Evolutionary conservation across 192 early-diverging fungal species (phyloP).

Genomic region (Coemansia sp.): DNA sequence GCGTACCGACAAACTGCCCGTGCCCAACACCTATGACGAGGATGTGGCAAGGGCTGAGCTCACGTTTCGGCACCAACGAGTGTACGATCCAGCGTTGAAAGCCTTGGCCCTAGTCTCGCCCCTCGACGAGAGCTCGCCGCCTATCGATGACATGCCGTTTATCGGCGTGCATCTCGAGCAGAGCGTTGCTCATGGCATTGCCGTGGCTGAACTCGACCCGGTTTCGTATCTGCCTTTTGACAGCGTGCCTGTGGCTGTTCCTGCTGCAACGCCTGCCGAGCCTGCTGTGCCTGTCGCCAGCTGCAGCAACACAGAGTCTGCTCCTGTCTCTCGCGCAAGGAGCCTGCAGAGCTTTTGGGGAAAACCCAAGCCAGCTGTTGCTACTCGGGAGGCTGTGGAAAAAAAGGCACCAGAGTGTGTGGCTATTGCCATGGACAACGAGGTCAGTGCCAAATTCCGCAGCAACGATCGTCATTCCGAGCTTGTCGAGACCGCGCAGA

Average conservation of each 20-base stretch:
- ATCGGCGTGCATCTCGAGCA: constrained; percentile 58
- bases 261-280: background rate
- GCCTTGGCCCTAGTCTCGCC: constrained; percentile 59
- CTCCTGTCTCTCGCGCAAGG: background rate
- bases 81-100: constrained; percentile 68
- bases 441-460: constrained; percentile 28
- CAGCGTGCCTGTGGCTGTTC: background rate
- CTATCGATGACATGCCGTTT: constrained; percentile 52
- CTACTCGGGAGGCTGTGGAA: background rate
- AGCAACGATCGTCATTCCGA: constrained; percentile 5
- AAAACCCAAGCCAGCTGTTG: background rate
- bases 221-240: constrained; percentile 55
- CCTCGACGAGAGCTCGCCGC: constrained; percentile 40
- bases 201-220: constrained; percentile 62
- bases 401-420: no score
- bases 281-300: background rate
- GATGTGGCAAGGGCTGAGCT: constrained; percentile 73
- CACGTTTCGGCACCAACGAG: constrained; percentile 87
- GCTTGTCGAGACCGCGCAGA: constrained; percentile 14
- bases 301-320: no score
- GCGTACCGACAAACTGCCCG: constrained; percentile 44
- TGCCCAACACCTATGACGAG: constrained; percentile 66
- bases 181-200: constrained; percentile 56
- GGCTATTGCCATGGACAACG: no score
- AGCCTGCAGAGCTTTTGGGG: constrained; percentile 28